Base-by-base conservation (phyloP, 2,329 filamentous ascomycete genomes). In the Capronia americana region DNA sequence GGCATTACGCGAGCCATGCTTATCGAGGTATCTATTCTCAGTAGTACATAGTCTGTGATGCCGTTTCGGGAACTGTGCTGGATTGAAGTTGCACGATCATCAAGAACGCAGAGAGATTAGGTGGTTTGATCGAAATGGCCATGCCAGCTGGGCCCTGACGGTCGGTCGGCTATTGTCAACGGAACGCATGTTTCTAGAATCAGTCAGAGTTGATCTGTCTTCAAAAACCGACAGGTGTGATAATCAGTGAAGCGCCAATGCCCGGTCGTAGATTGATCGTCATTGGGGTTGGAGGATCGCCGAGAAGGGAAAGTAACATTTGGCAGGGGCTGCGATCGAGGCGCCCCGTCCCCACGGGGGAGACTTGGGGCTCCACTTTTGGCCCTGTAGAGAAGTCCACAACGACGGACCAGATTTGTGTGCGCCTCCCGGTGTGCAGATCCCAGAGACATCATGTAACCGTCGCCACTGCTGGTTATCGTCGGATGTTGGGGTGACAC, bases 301-400 rank as follows among this genome's bases (percentile, higher is more conserved):
- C 14, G 34, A 41, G 28, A 38, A 41, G 6, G 30, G 20, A 34
- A 34, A 41, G 55, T 34, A 34, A 10, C 4, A 57, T 57, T 20
- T 44, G 30, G 55, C 32, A 57, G 14, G 30, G 55, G 55, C 32
- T 34, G 32, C 32, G 12, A 34, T 34, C 32, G 32, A 34, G 32
- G 32, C 32, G n/a, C 4, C 20, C 55, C 20, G 4, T 17, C 34
- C 55, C 55, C 55, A 23, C 6, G 6, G 55, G 28, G 20, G 3
- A 38, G 26, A 20, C 4, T 17, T 54, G 1, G 7, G 30, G 28
- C 28, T 44, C 55, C 55, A 57, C 55, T 57, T 57, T 57, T 26
- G 55, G 55, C n/a, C 55, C 41, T 8, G 55, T 38, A 41, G 34
- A 57, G 55, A 34, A 57, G 55, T 41, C 41, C 55, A 57, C 30